Conservation (phyloP, 345 rosid genomes). For the Citrus cavaleriei region DNA sequence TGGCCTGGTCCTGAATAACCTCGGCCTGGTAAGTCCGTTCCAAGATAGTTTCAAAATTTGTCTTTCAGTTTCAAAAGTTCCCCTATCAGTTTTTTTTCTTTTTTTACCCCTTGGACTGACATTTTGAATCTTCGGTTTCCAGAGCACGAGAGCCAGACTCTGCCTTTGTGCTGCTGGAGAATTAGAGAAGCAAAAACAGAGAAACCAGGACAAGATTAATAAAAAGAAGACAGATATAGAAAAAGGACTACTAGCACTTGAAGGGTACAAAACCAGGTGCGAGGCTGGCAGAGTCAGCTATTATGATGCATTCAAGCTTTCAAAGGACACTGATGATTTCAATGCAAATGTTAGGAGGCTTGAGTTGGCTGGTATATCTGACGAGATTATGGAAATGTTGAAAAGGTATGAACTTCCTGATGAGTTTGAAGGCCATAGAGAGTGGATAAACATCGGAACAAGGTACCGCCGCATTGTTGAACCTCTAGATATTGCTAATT, state of each 20-base stretch:
- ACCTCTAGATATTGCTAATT: constrained; percentile 77
- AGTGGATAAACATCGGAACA: constrained; percentile 48
- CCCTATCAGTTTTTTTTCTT: background rate
- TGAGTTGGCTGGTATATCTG: constrained; percentile 67
- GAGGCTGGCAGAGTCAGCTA: constrained; percentile 36
- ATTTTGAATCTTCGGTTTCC: constrained; percentile 7
- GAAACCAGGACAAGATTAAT: constrained; percentile 26
- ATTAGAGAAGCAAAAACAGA: constrained; percentile 45
- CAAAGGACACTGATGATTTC: constrained; percentile 42
- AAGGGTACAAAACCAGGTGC: constrained; percentile 36
- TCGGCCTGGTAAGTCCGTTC: constrained; percentile 57
- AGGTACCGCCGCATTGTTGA: constrained; percentile 52
- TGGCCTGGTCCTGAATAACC: constrained; percentile 36
- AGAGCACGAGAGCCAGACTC: constrained; percentile 58
- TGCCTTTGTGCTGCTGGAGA: constrained; percentile 57
- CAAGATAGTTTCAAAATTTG: background rate
- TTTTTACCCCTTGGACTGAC: background rate
- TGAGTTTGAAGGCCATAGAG: constrained; percentile 34
- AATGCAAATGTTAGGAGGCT: constrained; percentile 63
- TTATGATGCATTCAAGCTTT: constrained; percentile 59
- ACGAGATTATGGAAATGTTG: constrained; percentile 64
- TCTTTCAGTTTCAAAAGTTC: too few species aligned
- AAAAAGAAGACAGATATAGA: constrained; percentile 24
- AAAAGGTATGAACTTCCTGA: constrained; percentile 65
- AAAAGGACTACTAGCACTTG: constrained; percentile 7